Base-by-base conservation (phyloP, 1,139 yeast genomes). In the Casaregolazyma lundiana region DNA sequence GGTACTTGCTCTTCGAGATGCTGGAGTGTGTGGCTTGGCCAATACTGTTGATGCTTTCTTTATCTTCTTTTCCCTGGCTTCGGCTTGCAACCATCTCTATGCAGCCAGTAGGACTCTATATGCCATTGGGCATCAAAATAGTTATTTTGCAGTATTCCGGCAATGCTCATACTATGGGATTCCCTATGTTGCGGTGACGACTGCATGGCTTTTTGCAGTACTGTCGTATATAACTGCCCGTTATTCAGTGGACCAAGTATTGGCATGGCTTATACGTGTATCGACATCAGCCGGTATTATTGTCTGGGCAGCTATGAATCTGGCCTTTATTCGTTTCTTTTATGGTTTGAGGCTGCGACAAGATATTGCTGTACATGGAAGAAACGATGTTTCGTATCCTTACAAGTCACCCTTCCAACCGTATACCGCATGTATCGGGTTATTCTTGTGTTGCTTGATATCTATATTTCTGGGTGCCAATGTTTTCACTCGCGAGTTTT, bases 261-360 rank as follows among this genome's bases (percentile, higher is more conserved):
- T 85, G 55, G 82, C 78, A 54, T 75, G 81, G 59, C 68, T 85
- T 49, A 75, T 84, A 7, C 75, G 78, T 54, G 70, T 84, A 34
- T 79, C 83, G 49, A 79, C 89, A 0, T 76, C 88, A 1, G 76
- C 90, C 0, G 87, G 88, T 1, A 74, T 85, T 46, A 64, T 86
- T 29, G 85, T 83, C 44, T 87, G 95, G 95, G 77, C 81, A 48
- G 86, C 90, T 4, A 83, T 87, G 84, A 81, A 88, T 55, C 63
- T 85, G 15, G 76, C 92, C 1, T 87, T 75, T 59, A 66, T 85
- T 26, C 66, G 96, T 46, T 87, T 85, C 58, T 82, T 76, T 63
- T 75, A 75, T 55, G 95, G 90, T 0, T 67, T 87, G 50, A 72
- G 78, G 54, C 64, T 76, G 45, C 68, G 94, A 16, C 46, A 54